Evolutionary conservation across 306 rosid genomes (phyloP), one percentile per base, ranked within the genome.

Genomic region (Glycine latifolia): DNA sequence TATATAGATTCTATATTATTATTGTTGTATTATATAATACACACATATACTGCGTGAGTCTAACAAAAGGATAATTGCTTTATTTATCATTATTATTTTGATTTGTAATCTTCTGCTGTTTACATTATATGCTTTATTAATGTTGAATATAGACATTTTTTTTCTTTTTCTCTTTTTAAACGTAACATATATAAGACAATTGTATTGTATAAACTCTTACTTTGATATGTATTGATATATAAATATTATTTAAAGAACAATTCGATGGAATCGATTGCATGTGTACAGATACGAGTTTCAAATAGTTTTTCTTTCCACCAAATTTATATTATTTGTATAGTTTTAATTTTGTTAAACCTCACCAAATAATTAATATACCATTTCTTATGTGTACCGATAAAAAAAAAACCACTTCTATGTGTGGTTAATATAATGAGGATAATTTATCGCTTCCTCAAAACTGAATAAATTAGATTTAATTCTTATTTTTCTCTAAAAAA

Each of bases 61-160:
- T 61, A 31, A 31, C 67, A 63, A 63, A 12, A 63, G 10, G 47
- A 63, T 33, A 15, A 33, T 54, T 73, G 80, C 35, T 81, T 56
- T 67, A 81, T 55, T 82, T 11, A 13, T 68, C 26, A 39, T 68
- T 12, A 6, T 47, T n/a, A 13, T 56, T 15, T 55, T 75, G 9
- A 5, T 44, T 33, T 48, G 48, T 33, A 33, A 3, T 31, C 1
- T 37, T 66, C 50, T 66, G 54, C 72, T n/a, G n/a, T 15, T 15
- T 37, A 4, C 15, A 52, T 37, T 43, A 15, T 44, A 31, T 52
- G 43, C 7, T 49, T 31, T 49, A 50, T 10, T 43, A 9, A n/a
- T 20, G n/a, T 35, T 76, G 50, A 6, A 59, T 47, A 11, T n/a
- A 16, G 4, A 9, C 31, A 26, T 26, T 26, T 26, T 26, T 41